Percentiles rank a stretch among this genome's conserved stretches.
These are phyloP conservation scores for Omphalotus guepiniiformis DNA, from an alignment of 768 basidiomycete genomes.

Conservation along the genomic window DNA sequence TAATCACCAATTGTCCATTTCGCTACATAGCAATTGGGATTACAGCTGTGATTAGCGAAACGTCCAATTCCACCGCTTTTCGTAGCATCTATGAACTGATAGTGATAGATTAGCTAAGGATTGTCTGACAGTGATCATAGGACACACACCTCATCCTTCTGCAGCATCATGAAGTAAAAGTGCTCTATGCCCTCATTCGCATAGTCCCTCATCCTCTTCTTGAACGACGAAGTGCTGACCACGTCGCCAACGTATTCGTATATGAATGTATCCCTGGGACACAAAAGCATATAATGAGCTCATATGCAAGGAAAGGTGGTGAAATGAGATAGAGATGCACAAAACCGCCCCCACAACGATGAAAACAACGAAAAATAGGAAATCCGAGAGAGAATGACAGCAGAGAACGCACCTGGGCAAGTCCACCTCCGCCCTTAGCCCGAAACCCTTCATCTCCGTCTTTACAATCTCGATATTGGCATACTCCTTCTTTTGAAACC, in stretches of 20 bases:
- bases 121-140: background rate
- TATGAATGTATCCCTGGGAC: constrained; percentile 78
- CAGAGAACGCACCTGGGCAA: constrained; percentile 53
- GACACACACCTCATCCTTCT: constrained; percentile 84
- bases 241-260: constrained; percentile 99
- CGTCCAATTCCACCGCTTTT: constrained; percentile 95
- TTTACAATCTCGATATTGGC: constrained; percentile 84
- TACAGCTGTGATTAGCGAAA: constrained; percentile 97
- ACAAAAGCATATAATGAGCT: background rate
- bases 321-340: too few relatives aligned
- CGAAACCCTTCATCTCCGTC: constrained; percentile 96
- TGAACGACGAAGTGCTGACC: constrained; percentile 79
- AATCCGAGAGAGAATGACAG: background rate
- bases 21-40: constrained; percentile 95
- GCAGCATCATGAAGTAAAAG: constrained; percentile 99
- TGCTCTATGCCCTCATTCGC: constrained; percentile 90
- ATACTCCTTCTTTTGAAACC: constrained; percentile 86
- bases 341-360: too few relatives aligned
- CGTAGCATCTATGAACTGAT: constrained; percentile 96
- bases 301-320: background rate
- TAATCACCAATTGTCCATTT: constrained; percentile 92
- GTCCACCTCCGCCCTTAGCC: constrained; percentile 72
- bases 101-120: background rate
- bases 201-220: constrained; percentile 92
- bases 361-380: too few relatives aligned